Conservation (phyloP, 768 basidiomycete species). For the Lactifluus piperatus region DNA sequence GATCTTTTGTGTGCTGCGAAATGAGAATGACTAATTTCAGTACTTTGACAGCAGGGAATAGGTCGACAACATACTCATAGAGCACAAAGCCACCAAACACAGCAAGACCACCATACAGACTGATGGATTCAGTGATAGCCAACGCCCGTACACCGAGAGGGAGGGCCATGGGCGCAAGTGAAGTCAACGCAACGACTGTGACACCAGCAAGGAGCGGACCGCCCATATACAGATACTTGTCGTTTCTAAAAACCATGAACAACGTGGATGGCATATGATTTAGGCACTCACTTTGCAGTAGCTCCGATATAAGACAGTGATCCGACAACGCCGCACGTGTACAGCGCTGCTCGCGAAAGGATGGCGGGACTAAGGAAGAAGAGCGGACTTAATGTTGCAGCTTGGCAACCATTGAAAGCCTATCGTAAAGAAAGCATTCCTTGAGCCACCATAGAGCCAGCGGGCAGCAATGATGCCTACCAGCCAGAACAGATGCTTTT, state of each 20-base stretch:
- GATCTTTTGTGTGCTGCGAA: conserved; percentile 72
- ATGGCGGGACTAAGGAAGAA: conserved; percentile 84
- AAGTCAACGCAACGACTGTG: conserved; percentile 77
- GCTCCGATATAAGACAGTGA: conserved; percentile 82
- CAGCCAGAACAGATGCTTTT: conserved; percentile 78
- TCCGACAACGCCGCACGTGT: conserved; percentile 82
- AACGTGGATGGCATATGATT: neutral
- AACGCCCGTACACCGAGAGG: conserved; percentile 73
- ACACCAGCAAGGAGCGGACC: conserved; percentile 85
- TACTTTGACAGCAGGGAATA: neutral
- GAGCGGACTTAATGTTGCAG: conserved; percentile 78
- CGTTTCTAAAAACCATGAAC: conserved; percentile 35
- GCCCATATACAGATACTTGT: conserved; percentile 79
- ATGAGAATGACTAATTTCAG: neutral
- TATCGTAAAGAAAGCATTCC: conserved; percentile 24
- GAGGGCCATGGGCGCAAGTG: conserved; percentile 85
- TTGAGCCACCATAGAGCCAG: neutral
- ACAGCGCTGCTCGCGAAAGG: conserved; percentile 78
- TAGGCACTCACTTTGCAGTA: conserved; percentile 56
- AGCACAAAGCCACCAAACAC: conserved; percentile 84
- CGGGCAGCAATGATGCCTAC: conserved; percentile 32
- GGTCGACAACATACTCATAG: conserved; percentile 54
- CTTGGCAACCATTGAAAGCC: conserved; percentile 84
- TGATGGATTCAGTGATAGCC: conserved; percentile 67
- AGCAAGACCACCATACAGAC: conserved; percentile 81